Base-by-base conservation (phyloP, 2,329 filamentous ascomycete genomes). In the Beauveria australis region DNA sequence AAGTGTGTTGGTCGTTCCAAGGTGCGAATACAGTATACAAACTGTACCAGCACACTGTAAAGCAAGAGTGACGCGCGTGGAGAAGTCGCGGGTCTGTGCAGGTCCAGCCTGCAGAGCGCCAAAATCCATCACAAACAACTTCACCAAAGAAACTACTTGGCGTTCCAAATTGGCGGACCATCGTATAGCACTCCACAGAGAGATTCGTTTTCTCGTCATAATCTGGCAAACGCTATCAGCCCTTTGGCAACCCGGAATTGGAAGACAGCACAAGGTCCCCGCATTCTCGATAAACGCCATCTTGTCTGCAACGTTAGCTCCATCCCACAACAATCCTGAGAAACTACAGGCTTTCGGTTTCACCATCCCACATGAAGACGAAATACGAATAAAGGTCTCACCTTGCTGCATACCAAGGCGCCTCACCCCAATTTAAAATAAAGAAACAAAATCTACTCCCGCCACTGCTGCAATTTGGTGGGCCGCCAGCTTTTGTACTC, bases 391-490 rank as follows among this genome's bases (percentile, higher is more conserved):
- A 60, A 46, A 41, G 14, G 56, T 59, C 48, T 59, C 56, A 53
- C n/a, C 16, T 14, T 1, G 24, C 16, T 51, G 37, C 60, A 51
- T 55, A 53, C 53, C 53, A 53, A 18, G 46, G 5, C 28, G 6
- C 22, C 30, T 44, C 22, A 14, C 55, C 26, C 37, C 28, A 22
- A 24, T 33, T 18, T 5, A 40, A 22, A 51, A 49, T 33, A 22
- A 41, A 54, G 48, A 48, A 54, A 22, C 37, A 30, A 24, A 51
- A 53, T 41, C 54, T 48, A 30, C 49, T 48, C 55, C 40, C 51
- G 55, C 24, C 44, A 60, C 63, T 65, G 12, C 49, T 40, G 49
- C 58, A 47, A 44, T 53, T 47, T 54, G 51, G 58, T 53, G 58
- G 58, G 37, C 48, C 40, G 19, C 49, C 40, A 53, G 28, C 58